phyloP scores from a whole-genome alignment of 805 yeast genomes.

The Pachysolen tannophilus region DNA sequence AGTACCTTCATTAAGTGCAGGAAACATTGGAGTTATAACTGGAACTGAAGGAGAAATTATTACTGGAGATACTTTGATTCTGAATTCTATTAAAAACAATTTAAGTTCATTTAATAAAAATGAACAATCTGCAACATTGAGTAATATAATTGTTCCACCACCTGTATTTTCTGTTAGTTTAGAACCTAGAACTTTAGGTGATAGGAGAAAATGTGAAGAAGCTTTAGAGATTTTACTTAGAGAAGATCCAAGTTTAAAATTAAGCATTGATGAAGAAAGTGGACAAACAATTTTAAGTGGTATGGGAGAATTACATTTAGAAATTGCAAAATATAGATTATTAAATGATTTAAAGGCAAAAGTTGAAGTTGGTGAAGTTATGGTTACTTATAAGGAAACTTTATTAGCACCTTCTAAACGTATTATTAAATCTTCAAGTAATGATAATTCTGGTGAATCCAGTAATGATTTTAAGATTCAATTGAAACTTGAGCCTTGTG shows the following conservation, averaged over 20 bases:
- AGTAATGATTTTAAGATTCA: slow-evolving; percentile 16
- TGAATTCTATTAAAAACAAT: slow-evolving; percentile 47
- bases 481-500: slow-evolving; percentile 23
- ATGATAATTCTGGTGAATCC: slow-evolving; percentile 10
- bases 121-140: slow-evolving; percentile 40
- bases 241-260: slow-evolving; percentile 85
- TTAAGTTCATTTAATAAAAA: slow-evolving; percentile 20
- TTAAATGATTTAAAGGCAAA: slow-evolving; percentile 78
- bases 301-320: slow-evolving; percentile 95
- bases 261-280: slow-evolving; percentile 70
- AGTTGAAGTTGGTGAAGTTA: slow-evolving; percentile 72
- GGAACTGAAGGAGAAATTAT: slow-evolving; percentile 60
- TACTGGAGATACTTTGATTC: slow-evolving; percentile 87
- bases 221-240: slow-evolving; percentile 59
- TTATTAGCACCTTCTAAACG: slow-evolving; percentile 17
- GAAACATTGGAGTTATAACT: slow-evolving; percentile 87
- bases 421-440: slow-evolving; percentile 11
- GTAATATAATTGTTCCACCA: slow-evolving; percentile 82
- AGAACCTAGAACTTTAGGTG: slow-evolving; percentile 80
- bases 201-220: slow-evolving; percentile 61
- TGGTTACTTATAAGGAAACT: slow-evolving; percentile 85
- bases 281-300: slow-evolving; percentile 89
- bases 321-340: slow-evolving; percentile 74
- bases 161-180: slow-evolving; percentile 85
- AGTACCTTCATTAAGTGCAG: slow-evolving; percentile 53